Conservation (phyloP, 257 asterid genomes). For the Plantago elongata region DNA sequence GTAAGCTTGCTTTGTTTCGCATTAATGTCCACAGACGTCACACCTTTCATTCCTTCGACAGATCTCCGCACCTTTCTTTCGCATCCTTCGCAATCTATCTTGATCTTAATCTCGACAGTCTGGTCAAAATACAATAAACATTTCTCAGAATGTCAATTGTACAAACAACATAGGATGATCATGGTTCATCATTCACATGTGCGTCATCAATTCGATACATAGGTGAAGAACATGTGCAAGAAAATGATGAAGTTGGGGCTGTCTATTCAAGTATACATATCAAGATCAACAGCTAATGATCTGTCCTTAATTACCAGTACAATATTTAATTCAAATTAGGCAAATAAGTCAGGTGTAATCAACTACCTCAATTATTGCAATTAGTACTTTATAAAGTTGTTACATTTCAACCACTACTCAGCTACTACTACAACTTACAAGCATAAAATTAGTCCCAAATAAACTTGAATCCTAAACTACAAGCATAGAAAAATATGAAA, state of each 20-base stretch:
- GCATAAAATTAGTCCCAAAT: too few relatives aligned
- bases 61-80: slow-evolving; percentile 81
- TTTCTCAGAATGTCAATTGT: neutral
- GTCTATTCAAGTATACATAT: too few relatives aligned
- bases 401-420: neutral
- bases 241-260: too few relatives aligned
- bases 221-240: neutral
- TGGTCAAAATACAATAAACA: slow-evolving; percentile 11
- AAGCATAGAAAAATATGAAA: neutral
- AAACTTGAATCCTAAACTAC: too few relatives aligned
- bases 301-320: neutral
- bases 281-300: neutral
- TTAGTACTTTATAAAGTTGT: neutral
- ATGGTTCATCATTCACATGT: too few relatives aligned
- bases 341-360: neutral
- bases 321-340: too few relatives aligned
- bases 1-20: slow-evolving; percentile 89
- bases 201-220: neutral
- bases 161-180: too few relatives aligned
- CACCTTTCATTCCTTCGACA: slow-evolving; percentile 96
- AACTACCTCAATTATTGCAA: neutral
- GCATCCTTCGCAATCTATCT: slow-evolving; percentile 95
- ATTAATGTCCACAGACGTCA: slow-evolving; percentile 54
- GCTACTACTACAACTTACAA: too few relatives aligned
- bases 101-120: slow-evolving; percentile 94